These are phyloP conservation scores for Lunularia cruciata DNA, from an alignment of 225 moss, liverwort and hornwort species.

Conservation along the genomic window DNA sequence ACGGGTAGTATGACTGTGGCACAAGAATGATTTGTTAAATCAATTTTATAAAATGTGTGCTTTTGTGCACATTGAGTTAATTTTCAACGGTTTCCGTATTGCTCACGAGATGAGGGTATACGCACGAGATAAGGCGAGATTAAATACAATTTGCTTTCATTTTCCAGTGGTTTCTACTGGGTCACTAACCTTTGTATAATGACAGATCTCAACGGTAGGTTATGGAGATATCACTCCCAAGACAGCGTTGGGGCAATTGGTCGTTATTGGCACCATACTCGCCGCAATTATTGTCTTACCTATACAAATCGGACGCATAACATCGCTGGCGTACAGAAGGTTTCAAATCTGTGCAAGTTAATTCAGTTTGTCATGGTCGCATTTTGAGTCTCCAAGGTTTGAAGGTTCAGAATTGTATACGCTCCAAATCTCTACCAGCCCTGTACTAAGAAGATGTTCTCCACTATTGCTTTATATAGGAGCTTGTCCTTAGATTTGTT, in stretches of 20 bases:
- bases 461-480: too few species aligned
- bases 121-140: too few species aligned
- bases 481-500: too few species aligned
- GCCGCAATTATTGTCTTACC: conserved; percentile 67
- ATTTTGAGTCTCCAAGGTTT: conserved; percentile 14
- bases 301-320: conserved; percentile 75
- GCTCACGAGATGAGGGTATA: too few species aligned
- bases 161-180: too few species aligned
- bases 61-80: too few species aligned
- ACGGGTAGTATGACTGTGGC: too few species aligned
- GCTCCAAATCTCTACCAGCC: not conserved
- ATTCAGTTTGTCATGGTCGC: conserved; percentile 13
- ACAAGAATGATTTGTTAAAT: too few species aligned
- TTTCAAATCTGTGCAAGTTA: conserved; percentile 26
- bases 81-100: too few species aligned
- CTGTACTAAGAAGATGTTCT: too few species aligned
- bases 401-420: conserved; percentile 14
- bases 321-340: conserved; percentile 73
- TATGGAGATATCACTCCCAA: conserved; percentile 74
- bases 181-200: not conserved
- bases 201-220: conserved; percentile 84
- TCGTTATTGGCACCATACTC: conserved; percentile 61
- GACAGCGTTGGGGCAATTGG: conserved; percentile 61
- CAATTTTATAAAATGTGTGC: too few species aligned
- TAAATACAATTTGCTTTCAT: too few species aligned